Evolutionary conservation across 129 eudicot genomes (phyloP), one percentile per base, ranked within the genome.

Genomic region (Scalesia atractyloides): DNA sequence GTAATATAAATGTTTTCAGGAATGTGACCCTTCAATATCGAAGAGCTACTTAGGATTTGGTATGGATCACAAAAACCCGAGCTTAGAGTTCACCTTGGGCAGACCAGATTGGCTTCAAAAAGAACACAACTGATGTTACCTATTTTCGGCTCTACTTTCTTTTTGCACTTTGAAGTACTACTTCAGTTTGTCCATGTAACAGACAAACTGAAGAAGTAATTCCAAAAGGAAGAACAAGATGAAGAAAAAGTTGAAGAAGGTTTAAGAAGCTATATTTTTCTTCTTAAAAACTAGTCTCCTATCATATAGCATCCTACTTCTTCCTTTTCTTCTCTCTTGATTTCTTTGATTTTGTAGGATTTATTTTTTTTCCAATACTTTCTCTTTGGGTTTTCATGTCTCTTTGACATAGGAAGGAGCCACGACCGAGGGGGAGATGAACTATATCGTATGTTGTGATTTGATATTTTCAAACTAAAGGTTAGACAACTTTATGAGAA

Each of bases 51-150:
- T 68, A 69, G 84, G 77, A 43, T 69, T 84, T 8, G 69, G 47
- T 80, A 19, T 82, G 79, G 86, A 75, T 66, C 81, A 76, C 43
- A 87, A 84, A 79, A 87, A 83, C 76, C 92, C 96, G 18, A 80
- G 90, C 84, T 71, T 89, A 83, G 92, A 89, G 76, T 89, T 89
- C 84, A 89, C 96, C 43, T 83, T 89, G 73, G 91, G 91, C 71
- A 82, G 92, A 82, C 85, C 92, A 59, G 90, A 82, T 59, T 82
- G 88, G 92, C 72, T 78, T 60, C 80, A 80, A 41, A 70, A 81
- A 66, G 79, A 81, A 64, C 78, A 64, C 59, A 73, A 69, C 75
- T 84, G 74, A 84, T 58, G n/a, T 58, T 56, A 22, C 41, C 17
- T 24, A 24, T 24, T 58, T 12, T 58, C 12, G 9, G 37, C 46